Evolutionary conservation across 2,329 filamentous ascomycete genomes (phyloP), one percentile per base, ranked within the genome.

Genomic region (Aspergillus luchuensis): DNA sequence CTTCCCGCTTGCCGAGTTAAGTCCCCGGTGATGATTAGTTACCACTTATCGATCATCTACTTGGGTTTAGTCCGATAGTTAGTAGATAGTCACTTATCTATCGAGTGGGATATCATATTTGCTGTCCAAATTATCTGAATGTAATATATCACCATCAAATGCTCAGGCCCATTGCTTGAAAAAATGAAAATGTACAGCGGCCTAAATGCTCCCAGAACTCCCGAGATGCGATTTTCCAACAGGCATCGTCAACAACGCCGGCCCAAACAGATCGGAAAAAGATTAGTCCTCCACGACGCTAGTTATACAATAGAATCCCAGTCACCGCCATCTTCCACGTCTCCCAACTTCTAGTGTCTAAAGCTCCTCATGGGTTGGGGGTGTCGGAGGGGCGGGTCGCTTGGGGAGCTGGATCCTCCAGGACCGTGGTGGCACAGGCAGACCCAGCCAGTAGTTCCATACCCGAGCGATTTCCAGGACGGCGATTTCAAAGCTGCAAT

Each of bases 361-460:
- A 11, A 36, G 68, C 64, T 83, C 81, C 65, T 81, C 77, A 43
- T 73, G 66, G 41, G 61, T 71, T 10, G 39, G 21, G 21, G 17
- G 41, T 43, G 61, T 70, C 13, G 39, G 21, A 21, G 17, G 41
- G 6, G 48, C 25, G 19, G 72, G 72, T 17, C 57, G 59, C 53
- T 66, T 72, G n/a, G 81, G 81, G 21, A 78, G 69, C 56, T 76
- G 71, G 23, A 86, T 73, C 67, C 80, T 79, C 87, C 87, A 89
- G 19, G 76, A 79, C 48, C 86, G 78, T 19, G 83, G 82, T 25
- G 80, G 79, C 4, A 88, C 81, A 13, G 85, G 84, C 60, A 86
- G 72, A n/a, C 88, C 88, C 43, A 89, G 74, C 82, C 86, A 90
- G 71, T 79, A 88, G 56, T 84, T 80, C 79, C 84, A 89, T 28